Base-by-base conservation (phyloP, 2,329 filamentous ascomycete species). In the Venturia pyrina region DNA sequence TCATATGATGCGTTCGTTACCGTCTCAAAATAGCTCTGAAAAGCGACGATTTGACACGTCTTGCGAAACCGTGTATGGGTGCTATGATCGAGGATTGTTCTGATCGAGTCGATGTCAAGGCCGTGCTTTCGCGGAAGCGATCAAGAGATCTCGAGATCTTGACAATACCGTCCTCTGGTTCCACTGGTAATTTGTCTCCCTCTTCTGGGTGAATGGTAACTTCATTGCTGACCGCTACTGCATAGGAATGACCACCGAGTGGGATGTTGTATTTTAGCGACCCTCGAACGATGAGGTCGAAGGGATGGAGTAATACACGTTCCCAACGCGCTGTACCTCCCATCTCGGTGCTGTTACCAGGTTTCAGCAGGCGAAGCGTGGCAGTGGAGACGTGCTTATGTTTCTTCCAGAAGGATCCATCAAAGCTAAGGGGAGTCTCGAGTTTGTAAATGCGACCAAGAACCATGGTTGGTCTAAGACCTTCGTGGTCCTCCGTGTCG, bases 211-310 rank as follows among this genome's bases (percentile, higher is more conserved):
- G 34, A 17, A 65, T 48, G 7, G 53, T 59, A 40, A 59, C 50
- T 34, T 40, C 37, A 41, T 21, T 19, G 5, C 63, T 48, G 32
- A 65, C 63, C 24, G 59, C 53, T n/a, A 48, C 50, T 41, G 63
- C 63, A 34, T 65, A 65, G n/a, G 63, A 48, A 8, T 50, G 56
- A 11, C 82, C 83, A 67, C 80, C 84, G 65, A 88, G 77, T 8
- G 86, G 85, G 3, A 88, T 77, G 68, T 85, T 82, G 72, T 99
- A 99, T 73, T 93, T 92, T 70, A 99, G 82, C 17, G 95, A 89
- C 28, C 95, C 95, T 71, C 95, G 88, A 53, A 99, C 85, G 68
- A 98, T 93, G 62, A 99, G 83, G 70, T 97, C 91, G 71, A 98
- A 99, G 57, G 93, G 90, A 75, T 97, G 90, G 69, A 96, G 86